Evolutionary conservation across 1,139 yeast species (phyloP).

Genomic region (Kluyveromyces marxianus): DNA sequence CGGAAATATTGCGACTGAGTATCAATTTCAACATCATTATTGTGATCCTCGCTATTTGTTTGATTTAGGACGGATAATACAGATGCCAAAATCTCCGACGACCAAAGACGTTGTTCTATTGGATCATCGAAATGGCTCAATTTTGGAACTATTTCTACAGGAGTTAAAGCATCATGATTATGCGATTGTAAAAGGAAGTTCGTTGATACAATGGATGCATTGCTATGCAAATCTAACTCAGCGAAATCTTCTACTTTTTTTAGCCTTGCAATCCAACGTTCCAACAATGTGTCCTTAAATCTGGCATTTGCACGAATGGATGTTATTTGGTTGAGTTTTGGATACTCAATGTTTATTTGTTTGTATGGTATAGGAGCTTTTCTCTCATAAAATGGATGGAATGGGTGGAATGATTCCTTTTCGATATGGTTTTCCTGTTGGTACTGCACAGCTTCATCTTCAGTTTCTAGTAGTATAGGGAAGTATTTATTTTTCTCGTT

Average conservation of each 20-base stretch:
- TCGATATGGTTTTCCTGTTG: not conserved
- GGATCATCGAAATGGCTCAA: not conserved
- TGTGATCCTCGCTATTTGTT: slow-evolving; percentile 42
- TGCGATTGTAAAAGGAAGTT: not conserved
- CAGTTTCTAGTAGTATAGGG: slow-evolving; percentile 26
- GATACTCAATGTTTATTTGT: not conserved
- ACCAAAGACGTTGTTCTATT: slow-evolving; percentile 1
- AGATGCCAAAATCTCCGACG: slow-evolving; percentile 1
- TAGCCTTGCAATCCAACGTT: not conserved
- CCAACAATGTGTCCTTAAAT: not conserved
- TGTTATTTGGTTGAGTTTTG: not conserved
- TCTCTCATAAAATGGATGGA: slow-evolving; percentile 5
- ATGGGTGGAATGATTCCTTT: not conserved
- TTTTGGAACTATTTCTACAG: not conserved
- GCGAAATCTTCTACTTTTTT: not conserved
- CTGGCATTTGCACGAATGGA: not conserved
- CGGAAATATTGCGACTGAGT: not conserved
- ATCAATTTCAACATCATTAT: not conserved
- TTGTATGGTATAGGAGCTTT: slow-evolving; percentile 3
- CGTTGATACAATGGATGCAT: not conserved
- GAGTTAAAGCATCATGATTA: not conserved
- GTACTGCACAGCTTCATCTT: slow-evolving; percentile 1
- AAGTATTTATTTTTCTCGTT: slow-evolving; percentile 34
- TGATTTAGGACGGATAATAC: not conserved
- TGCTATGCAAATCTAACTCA: not conserved